Evolutionary conservation across 768 basidiomycete genomes (phyloP).

Genomic region (Pisolithus sp.): DNA sequence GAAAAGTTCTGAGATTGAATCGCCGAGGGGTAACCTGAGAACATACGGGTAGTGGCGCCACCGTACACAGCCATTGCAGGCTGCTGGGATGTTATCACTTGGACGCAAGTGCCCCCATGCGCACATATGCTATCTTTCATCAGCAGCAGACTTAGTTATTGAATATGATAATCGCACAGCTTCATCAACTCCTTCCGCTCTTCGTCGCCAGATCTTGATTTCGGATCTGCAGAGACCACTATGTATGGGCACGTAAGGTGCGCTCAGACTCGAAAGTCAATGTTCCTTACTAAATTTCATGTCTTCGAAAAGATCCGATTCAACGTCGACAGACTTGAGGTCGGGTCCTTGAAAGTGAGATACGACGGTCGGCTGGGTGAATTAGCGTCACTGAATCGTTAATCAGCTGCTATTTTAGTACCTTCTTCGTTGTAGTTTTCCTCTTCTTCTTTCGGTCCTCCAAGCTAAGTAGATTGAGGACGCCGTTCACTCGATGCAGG

Average conservation of each 20-base stretch:
- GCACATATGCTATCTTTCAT: conserved; percentile 50
- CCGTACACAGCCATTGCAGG: conserved; percentile 60
- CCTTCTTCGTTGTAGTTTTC: conserved; percentile 25
- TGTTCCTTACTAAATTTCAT: conserved; percentile 68
- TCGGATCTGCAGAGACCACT: conserved; percentile 77
- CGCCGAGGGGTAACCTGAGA: background rate
- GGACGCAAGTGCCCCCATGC: conserved; percentile 60
- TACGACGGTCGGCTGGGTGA: conserved; percentile 46
- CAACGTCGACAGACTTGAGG: conserved; percentile 50
- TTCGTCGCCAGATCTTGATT: conserved; percentile 56
- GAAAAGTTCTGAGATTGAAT: background rate
- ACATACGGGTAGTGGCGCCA: conserved; percentile 62
- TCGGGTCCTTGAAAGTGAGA: conserved; percentile 64
- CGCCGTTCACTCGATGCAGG: background rate
- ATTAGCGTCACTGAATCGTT: background rate
- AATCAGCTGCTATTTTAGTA: background rate
- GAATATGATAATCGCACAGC: conserved; percentile 38
- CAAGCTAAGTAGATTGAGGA: conserved; percentile 13
- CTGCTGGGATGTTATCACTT: conserved; percentile 52
- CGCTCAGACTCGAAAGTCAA: background rate
- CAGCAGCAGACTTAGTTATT: background rate
- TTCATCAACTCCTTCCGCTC: conserved; percentile 67
- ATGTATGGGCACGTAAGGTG: background rate
- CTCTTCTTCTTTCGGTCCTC: conserved; percentile 28
- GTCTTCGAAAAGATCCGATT: conserved; percentile 63